These are phyloP conservation scores for Vitis hybrid DNA, from an alignment of 177 flowering plant genomes.

Conservation along the genomic window DNA sequence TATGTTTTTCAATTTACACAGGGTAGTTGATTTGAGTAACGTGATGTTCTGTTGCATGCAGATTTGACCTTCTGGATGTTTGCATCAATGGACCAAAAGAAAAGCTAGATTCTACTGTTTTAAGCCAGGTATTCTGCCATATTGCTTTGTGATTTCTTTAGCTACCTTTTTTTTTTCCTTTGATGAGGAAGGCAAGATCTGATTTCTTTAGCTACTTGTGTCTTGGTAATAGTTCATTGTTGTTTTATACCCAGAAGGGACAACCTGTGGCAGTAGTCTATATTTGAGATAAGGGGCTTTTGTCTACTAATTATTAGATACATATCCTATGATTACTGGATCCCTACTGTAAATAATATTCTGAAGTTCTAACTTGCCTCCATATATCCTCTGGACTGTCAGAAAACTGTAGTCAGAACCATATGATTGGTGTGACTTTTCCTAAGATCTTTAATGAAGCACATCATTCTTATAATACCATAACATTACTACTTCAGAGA, in stretches of 20 bases:
- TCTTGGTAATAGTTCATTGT: neutral
- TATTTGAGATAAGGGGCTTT: too few relatives aligned
- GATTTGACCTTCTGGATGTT: conserved; percentile 85
- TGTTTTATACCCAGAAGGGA: too few relatives aligned
- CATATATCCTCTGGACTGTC: neutral
- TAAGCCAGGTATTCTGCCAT: conserved; percentile 77
- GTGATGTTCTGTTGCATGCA: conserved; percentile 20
- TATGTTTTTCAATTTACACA: neutral
- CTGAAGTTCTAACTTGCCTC: neutral
- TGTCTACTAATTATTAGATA: too few relatives aligned
- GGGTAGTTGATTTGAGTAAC: too few relatives aligned
- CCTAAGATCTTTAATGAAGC: neutral
- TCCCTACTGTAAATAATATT: neutral
- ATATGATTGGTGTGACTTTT: neutral
- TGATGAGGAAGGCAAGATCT: too few relatives aligned
- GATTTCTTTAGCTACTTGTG: neutral
- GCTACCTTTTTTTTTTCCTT: neutral
- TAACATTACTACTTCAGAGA: too few relatives aligned
- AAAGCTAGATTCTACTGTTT: conserved; percentile 86
- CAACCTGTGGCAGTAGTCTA: too few relatives aligned
- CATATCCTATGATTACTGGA: too few relatives aligned
- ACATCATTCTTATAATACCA: too few relatives aligned
- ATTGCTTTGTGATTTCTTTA: neutral
- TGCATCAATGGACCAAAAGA: conserved; percentile 96
- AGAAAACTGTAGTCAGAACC: neutral